These are phyloP conservation scores for Eutrema japonicum DNA, from an alignment of 345 rosid species.

Conservation along the genomic window DNA sequence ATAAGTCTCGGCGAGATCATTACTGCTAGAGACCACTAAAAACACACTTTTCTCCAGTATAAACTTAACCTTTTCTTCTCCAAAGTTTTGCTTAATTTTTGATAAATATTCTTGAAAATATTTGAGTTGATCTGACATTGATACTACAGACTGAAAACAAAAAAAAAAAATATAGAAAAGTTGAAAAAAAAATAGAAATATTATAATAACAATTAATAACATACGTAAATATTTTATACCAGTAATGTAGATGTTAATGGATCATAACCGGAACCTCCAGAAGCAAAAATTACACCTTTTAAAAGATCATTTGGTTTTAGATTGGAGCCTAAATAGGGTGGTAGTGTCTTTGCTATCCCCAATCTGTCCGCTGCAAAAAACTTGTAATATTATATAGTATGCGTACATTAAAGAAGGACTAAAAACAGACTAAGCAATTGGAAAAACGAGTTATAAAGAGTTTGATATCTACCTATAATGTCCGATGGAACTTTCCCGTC, in stretches of 20 bases:
- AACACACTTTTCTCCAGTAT: slow-evolving; percentile 38
- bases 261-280: slow-evolving; percentile 45
- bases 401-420: background rate
- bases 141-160: slow-evolving; percentile 19
- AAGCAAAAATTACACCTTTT: slow-evolving; percentile 40
- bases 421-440: background rate
- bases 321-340: slow-evolving; percentile 34
- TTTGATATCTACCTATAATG: slow-evolving; percentile 27
- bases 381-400: background rate
- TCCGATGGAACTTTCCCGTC: slow-evolving; percentile 42
- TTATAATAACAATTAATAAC: background rate
- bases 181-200: background rate
- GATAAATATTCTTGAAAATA: slow-evolving; percentile 40
- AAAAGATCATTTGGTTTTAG: slow-evolving; percentile 33
- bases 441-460: background rate
- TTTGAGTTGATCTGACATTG: slow-evolving; percentile 40
- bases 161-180: background rate
- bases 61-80: slow-evolving; percentile 38
- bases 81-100: slow-evolving; percentile 31
- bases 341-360: slow-evolving; percentile 40
- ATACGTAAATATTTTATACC: slow-evolving; percentile 27
- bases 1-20: slow-evolving; percentile 40
- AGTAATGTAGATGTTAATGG: slow-evolving; percentile 33
- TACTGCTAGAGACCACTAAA: slow-evolving; percentile 43
- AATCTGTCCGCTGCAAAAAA: slow-evolving; percentile 19